Base-by-base conservation (phyloP, 1,284 basidiomycete species). In the Cerioporus squamosus region DNA sequence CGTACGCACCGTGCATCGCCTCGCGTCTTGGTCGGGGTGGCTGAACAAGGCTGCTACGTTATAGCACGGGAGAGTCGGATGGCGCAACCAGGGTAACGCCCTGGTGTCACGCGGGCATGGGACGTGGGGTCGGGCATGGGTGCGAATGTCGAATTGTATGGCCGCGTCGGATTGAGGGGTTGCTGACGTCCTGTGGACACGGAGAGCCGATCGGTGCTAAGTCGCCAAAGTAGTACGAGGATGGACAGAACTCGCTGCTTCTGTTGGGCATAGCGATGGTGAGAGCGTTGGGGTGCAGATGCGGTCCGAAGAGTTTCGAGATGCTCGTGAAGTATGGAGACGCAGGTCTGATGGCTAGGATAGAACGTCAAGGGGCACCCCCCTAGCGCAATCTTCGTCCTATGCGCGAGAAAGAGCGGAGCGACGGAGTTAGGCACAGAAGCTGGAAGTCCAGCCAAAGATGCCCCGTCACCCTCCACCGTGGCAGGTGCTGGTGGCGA, bases 71-170 rank as follows among this genome's bases (percentile, higher is more conserved):
- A 38, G 4, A 48, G 15, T 14, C 33, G 17, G 26, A 44, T 48
- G 26, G n/a, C 46, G 39, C 22, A 47, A 36, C 22, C 44, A 33
- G 24, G 44, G 33, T 52, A 44, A 47, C 36, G 24, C 44, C 40
- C n/a, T n/a, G 36, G 12, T 38, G 15, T 55, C 61, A 62, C 57
- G 57, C 51, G 61, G 57, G 15, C 55, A 55, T 56, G 57, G 44
- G 54, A 54, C 44, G 26, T 26, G 49, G 44, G 20, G 6, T 10
- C 39, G 50, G 40, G 40, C 54, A 17, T 26, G 18, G 18, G 29
- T 23, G 40, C 6, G 24, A 40, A 29, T n/a, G 20, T 18, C 40
- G n/a, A 42, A 42, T 42, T 12, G 40, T n/a, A 33, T 29, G 15
- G 23, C 20, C 22, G 12, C 29, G 31, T 42, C 49, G 46, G 52